Base-by-base conservation (phyloP, 306 rosid genomes). In the Lupinus albus region DNA sequence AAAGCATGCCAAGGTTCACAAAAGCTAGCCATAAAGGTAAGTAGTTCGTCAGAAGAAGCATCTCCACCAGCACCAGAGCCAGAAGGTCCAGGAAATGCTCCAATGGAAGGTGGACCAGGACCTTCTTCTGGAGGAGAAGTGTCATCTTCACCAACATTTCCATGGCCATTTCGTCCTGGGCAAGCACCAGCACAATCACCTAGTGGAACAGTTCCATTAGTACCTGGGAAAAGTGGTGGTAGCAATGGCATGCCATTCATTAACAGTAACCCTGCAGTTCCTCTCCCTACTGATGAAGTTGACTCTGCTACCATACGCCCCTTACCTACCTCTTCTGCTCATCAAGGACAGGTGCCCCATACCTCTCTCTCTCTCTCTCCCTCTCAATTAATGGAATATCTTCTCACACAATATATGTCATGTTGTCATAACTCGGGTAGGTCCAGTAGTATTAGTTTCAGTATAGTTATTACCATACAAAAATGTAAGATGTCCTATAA, bases 181-280 rank as follows among this genome's bases (percentile, higher is more conserved):
- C 85, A 82, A 84, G 80, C 64, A 25, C 60, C 38, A 55, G 17
- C 89, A 0, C 11, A 10, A 58, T 68, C 35, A 39, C 82, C 88
- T 1, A 25, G 4, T 0, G 62, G 66, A 49, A 79, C 85, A 8
- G 32, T 84, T 74, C 92, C 96, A 36, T 68, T 87, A 7, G 80
- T 85, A 10, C 91, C 91, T 0, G 83, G 54, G 16, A 86, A 84
- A 78, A 83, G 89, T 21, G 85, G 77, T 33, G 78, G 86, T 76
- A 83, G 89, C 17, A 84, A 76, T 25, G 78, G 84, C 50, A 72
- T 88, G 75, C 93, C 98, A 11, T 92, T 92, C 58, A 92, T 92
- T 49, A 89, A 92, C 79, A 92, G 98, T 59, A 92, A 92, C 54
- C 98, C 98, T 58, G 98, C 98, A 13, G 95, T 92, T 68, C 98